These are phyloP conservation scores for Punctularia strigosozonata DNA, from an alignment of 768 basidiomycete genomes.

Conservation along the genomic window DNA sequence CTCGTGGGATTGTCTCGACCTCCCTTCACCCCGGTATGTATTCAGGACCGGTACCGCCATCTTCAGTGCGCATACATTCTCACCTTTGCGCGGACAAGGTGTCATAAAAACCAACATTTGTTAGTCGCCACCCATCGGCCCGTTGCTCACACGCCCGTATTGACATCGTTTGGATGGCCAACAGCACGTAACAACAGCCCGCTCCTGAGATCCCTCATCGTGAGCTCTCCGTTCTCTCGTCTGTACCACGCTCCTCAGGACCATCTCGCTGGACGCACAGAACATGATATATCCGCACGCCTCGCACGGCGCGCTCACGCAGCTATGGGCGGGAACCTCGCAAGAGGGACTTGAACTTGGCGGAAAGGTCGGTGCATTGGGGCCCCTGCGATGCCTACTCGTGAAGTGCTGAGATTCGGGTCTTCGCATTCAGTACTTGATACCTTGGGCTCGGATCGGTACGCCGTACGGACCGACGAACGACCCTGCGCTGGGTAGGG, in stretches of 20 bases:
- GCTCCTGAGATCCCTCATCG: neutral
- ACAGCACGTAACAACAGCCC: constrained; percentile 4
- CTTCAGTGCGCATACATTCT: neutral
- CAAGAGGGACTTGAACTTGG: constrained; percentile 18
- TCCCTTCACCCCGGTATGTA: constrained; percentile 23
- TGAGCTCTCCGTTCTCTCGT: neutral
- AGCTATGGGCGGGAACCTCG: constrained; percentile 25
- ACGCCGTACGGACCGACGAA: constrained; percentile 8
- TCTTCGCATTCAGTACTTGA: constrained; percentile 11
- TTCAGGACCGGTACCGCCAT: no score
- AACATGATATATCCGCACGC: constrained; percentile 15
- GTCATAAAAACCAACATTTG: constrained; percentile 13
- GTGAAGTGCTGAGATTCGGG: neutral
- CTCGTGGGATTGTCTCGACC: constrained; percentile 24
- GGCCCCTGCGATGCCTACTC: neutral
- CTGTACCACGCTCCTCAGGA: neutral
- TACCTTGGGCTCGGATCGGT: constrained; percentile 16
- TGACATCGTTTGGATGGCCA: no score
- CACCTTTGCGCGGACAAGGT: constrained; percentile 2
- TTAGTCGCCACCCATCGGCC: no score
- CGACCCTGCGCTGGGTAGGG: constrained; percentile 12
- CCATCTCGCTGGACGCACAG: neutral
- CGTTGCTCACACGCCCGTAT: no score
- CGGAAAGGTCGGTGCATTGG: constrained; percentile 17
- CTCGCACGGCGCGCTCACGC: constrained; percentile 23